These are phyloP conservation scores for Vitellaria paradoxa DNA, from an alignment of 179 eudicot genomes.

Conservation along the genomic window DNA sequence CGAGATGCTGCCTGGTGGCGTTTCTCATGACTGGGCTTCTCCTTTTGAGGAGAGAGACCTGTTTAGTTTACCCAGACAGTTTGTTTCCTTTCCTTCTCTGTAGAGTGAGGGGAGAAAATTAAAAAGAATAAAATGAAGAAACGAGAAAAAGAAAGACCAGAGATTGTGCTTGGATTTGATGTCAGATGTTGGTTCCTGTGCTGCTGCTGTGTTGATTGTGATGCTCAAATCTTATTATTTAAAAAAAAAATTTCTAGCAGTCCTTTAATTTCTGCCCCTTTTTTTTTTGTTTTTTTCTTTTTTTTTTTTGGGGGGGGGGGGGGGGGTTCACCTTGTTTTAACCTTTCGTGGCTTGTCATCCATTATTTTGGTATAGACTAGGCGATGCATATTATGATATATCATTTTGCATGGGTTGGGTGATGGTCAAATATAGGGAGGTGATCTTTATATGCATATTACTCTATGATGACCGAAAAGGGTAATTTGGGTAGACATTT, in stretches of 20 bases:
- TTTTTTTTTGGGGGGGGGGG: no score
- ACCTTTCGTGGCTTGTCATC: neutral
- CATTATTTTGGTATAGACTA: neutral
- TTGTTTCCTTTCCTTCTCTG: conserved; percentile 87
- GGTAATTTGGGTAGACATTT: no score
- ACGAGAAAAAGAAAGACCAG: conserved; percentile 10
- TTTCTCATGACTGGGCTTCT: conserved; percentile 77
- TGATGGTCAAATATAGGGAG: no score
- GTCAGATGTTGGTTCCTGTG: conserved; percentile 37
- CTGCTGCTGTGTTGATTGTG: conserved; percentile 25
- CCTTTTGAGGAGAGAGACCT: conserved; percentile 88
- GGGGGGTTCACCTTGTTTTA: neutral
- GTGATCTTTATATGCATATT: no score
- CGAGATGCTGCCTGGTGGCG: conserved; percentile 22
- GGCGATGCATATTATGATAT: no score
- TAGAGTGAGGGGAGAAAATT: conserved; percentile 30
- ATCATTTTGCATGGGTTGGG: no score
- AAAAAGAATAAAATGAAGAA: conserved; percentile 23
- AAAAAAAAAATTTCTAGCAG: conserved; percentile 13
- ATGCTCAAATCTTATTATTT: conserved; percentile 24
- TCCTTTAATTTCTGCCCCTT: neutral
- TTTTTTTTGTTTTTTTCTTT: neutral
- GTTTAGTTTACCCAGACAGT: conserved; percentile 83
- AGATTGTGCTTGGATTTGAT: conserved; percentile 47
- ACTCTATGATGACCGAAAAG: no score